Evolutionary conservation across 257 asterid species (phyloP).

Genomic region (Buddleja alternifolia): DNA sequence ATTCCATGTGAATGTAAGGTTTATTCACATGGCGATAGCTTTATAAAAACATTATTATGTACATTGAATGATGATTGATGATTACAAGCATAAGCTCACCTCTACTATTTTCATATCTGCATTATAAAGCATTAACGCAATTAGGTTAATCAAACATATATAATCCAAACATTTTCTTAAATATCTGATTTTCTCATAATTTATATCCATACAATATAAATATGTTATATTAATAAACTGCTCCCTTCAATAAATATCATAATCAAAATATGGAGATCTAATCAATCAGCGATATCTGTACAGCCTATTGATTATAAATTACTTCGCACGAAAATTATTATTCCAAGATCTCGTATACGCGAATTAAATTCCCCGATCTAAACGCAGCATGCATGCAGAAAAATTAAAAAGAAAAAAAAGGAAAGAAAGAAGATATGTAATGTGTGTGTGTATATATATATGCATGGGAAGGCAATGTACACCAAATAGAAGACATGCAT

Average conservation of each 20-base stretch:
- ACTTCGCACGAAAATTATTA: no score
- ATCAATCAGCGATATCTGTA: no score
- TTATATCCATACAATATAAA: not conserved
- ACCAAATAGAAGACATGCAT: not conserved
- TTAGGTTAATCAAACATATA: not conserved
- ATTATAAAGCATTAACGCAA: slow-evolving; percentile 16
- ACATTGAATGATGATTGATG: slow-evolving; percentile 21
- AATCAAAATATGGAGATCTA: no score
- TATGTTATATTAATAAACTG: no score
- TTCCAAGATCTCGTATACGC: no score
- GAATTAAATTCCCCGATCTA: no score
- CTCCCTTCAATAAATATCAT: no score
- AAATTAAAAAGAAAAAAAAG: not conserved
- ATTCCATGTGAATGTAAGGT: slow-evolving; percentile 33
- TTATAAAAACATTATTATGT: slow-evolving; percentile 8
- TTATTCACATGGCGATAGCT: slow-evolving; percentile 32
- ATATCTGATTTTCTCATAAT: slow-evolving; percentile 24
- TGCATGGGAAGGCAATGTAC: slow-evolving; percentile 9
- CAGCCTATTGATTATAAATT: not conserved
- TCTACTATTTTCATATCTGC: not conserved
- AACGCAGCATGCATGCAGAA: not conserved
- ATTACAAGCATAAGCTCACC: slow-evolving; percentile 29
- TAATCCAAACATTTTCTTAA: slow-evolving; percentile 28
- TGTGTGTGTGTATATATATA: not conserved
- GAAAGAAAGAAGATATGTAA: not conserved